Evolutionary conservation across 441 rosid genomes (phyloP), one percentile per base, ranked within the genome.

Genomic region (Gossypium schwendimanii): DNA sequence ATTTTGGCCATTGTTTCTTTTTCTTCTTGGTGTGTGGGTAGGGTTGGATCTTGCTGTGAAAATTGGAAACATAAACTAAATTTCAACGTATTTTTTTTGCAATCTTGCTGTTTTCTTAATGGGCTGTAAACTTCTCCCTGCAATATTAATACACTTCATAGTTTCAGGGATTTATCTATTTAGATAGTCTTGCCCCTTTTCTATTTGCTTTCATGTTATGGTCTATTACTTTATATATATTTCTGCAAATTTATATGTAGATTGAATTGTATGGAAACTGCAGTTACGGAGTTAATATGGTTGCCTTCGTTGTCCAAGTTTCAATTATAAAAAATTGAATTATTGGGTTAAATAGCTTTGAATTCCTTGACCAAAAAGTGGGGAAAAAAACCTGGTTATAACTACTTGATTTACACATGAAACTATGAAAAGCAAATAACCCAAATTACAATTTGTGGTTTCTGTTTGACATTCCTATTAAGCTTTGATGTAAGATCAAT

Each of bases 281-380:
- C 31, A 18, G 24, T 33, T 18, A 14, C 20, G 18, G 44, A 33
- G 24, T 33, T 63, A 18, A 18, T 63, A 4, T 41, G 17, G 52
- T 63, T 0, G 17, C 28, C 6, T 63, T 63, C 44, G 6, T 63
- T 7, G 41, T 63, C 50, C 21, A 6, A 18, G 21, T 63, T 36
- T 63, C 50, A 63, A 63, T 70, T 70, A 39, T 23, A 36, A 15
- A 68, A 70, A 39, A 45, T 14, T 21, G 70, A 45, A 65, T 44
- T 9, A 21, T 23, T 45, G 70, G 21, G 39, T 45, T 18, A 45
- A 14, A 2, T 23, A 65, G 39, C 39, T 45, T 45, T 23, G 70
- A 65, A 47, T 47, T 65, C 55, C 8, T 23, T 65, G 23, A 45
- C 55, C 21, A 7, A 44, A 64, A 44, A 12, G 11, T 12, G 18